These are phyloP conservation scores for Vigna trinervia DNA, from an alignment of 306 rosid species.

Conservation along the genomic window DNA sequence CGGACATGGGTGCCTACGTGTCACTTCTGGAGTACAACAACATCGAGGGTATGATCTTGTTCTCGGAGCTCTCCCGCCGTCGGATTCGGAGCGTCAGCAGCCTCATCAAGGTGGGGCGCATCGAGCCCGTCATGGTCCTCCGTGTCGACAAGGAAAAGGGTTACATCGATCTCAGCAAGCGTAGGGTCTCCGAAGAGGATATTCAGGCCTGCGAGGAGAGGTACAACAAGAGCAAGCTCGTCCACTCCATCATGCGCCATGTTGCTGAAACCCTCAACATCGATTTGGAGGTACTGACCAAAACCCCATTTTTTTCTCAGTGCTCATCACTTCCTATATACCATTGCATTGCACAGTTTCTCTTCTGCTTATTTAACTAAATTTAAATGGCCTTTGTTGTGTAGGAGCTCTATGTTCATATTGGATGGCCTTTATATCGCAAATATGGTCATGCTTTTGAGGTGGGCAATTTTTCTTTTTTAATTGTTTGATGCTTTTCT, in stretches of 20 bases:
- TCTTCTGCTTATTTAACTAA: too few species aligned
- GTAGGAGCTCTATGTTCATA: conserved; percentile 73
- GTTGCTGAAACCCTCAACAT: conserved; percentile 80
- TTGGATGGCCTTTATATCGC: conserved; percentile 96
- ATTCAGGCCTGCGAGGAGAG: conserved; percentile 91
- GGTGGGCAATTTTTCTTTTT: conserved; percentile 47
- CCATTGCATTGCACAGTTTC: too few species aligned
- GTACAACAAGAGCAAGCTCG: conserved; percentile 97
- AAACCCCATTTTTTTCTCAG: too few species aligned
- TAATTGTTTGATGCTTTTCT: neutral
- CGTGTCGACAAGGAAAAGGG: conserved; percentile 97
- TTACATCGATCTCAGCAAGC: conserved; percentile 92
- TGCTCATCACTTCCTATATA: too few species aligned
- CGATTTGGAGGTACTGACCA: conserved; percentile 65
- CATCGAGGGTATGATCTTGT: conserved; percentile 96
- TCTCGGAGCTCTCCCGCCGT: conserved; percentile 98
- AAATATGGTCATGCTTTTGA: conserved; percentile 97
- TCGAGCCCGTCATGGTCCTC: conserved; percentile 96
- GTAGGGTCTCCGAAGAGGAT: conserved; percentile 97
- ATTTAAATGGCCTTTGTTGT: too few species aligned
- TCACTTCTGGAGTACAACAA: conserved; percentile 94
- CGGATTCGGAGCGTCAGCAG: conserved; percentile 95
- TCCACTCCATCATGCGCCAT: conserved; percentile 96
- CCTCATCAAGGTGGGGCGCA: conserved; percentile 88
- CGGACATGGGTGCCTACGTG: conserved; percentile 98